Evolutionary conservation across 2,329 filamentous ascomycete species (phyloP), one percentile per base, ranked within the genome.

Genomic region (Teratosphaeria viscida): DNA sequence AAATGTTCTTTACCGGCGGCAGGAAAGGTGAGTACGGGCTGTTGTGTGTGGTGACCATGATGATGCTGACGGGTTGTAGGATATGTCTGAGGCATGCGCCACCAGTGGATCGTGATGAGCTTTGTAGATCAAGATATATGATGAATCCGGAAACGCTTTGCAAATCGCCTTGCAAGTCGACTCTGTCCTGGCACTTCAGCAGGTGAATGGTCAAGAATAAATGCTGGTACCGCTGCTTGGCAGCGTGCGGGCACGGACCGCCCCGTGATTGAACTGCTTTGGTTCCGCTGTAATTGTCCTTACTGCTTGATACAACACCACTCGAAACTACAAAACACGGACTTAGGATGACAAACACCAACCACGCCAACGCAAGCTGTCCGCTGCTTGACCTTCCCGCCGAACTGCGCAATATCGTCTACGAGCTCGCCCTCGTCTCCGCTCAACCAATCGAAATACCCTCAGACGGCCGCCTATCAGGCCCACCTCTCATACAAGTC

Each of bases 1-100:
- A 90, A 66, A 97, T 97, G 86, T 99, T 99, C 80, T 99, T 99
- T 84, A 92, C 96, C 81, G 91, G 84, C 43, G 84, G 84, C n/a
- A 75, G 84, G 71, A 87, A 87, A 79, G 84, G 84, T 79, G 71
- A 66, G 61, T 54, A 54, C 27, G 12, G 53, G 12, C 53, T 32
- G 10, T 16, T 16, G 34, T 14, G 26, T 32, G 27, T 16, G n/a
- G 53, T 32, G 34, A 10, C 32, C 5, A n/a, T 12, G 19, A 12
- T 7, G 34, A 16, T 54, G 26, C 53, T 32, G 23, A 54, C 53
- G 11, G 7, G 19, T 54, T 7, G 27, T 54, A 54, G 34, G 53
- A 19, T 32, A 54, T 37, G 53, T 54, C 7, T 32, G 27, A 54
- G 19, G 53, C 26, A 23, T 19, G 43, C 8, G 43, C 43, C 5